Base-by-base conservation (phyloP, 768 basidiomycete species). In the Naematelia aurantialba region DNA sequence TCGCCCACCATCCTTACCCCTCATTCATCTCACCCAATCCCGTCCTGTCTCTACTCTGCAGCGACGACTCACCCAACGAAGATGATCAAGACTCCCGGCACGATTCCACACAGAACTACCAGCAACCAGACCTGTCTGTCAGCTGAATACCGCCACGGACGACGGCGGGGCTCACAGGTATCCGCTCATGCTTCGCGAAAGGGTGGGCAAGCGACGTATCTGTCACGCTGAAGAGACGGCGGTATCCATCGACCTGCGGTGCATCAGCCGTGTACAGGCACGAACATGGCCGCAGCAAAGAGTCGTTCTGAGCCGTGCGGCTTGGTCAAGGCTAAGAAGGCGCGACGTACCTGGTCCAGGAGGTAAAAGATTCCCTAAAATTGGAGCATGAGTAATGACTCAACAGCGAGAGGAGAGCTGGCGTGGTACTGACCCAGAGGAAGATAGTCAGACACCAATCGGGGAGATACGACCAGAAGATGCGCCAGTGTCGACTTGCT, bases 341-440 rank as follows among this genome's bases (percentile, higher is more conserved):
- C 14, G 26, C 50, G 22, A 34, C 52, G 24, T 14, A 68, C 65
- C 48, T 69, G 72, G 63, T 97, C 74, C 1, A 75, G 61, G 14
- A 70, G 61, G 48, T 75, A 75, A 58, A 75, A 71, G 17, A 75
- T 52, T 8, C 61, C 67, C 69, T 69, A 29, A 21, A 21, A 22
- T 17, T 44, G 21, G 2, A 3, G 14, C 19, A 45, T 34, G 13
- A 44, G 21, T 27, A 29, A 21, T 21, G 5, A 17, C 42, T 1
- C 12, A 19, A 13, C 13, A 22, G 46, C 42, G 22, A 19, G n/a
- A 44, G 34, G 50, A 45, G 4, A 30, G 5, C 19, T 24, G 31
- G 25, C 1, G 24, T 4, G 27, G 31, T 5, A 71, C 67, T 60
- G 54, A 72, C 71, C 74, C 74, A 76, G 21, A 74, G 55, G 10